phyloP scores from a whole-genome alignment of 2,329 filamentous ascomycete genomes.

The Myotisia sp. region DNA sequence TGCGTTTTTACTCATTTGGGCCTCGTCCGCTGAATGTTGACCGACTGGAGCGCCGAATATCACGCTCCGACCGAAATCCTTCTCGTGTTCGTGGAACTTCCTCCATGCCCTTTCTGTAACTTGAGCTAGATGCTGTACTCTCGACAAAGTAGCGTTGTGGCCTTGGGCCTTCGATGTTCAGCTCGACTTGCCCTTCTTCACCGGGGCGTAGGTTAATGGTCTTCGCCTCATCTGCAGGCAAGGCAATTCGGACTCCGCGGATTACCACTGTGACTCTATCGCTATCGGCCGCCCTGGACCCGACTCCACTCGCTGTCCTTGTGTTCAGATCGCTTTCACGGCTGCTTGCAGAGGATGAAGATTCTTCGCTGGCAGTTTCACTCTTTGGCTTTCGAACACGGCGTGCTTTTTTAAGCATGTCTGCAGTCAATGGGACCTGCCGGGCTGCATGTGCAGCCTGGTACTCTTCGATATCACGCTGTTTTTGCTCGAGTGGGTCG shows the following conservation, averaged over 20 bases:
- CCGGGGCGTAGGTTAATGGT: slow-evolving; percentile 27
- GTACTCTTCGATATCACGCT: slow-evolving; percentile 26
- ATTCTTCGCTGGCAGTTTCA: slow-evolving; percentile 24
- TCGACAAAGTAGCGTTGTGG: slow-evolving; percentile 26
- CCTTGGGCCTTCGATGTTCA: slow-evolving; percentile 25
- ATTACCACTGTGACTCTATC: slow-evolving; percentile 28
- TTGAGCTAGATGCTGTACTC: slow-evolving; percentile 23
- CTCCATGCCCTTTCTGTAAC: slow-evolving; percentile 21
- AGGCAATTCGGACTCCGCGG: slow-evolving; percentile 28
- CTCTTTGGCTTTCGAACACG: slow-evolving; percentile 2
- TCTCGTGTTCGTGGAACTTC: slow-evolving; percentile 21
- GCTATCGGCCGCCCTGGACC: slow-evolving; percentile 22
- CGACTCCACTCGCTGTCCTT: slow-evolving; percentile 20
- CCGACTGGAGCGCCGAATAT: slow-evolving; percentile 25
- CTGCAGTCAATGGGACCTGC: slow-evolving; percentile 2
- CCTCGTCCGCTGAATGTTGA: slow-evolving; percentile 24
- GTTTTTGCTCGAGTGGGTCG: slow-evolving; percentile 23
- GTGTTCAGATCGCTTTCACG: slow-evolving; percentile 25
- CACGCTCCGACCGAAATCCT: slow-evolving; percentile 25
- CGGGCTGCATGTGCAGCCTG: slow-evolving; percentile 20
- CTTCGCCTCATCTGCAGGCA: slow-evolving; percentile 25
- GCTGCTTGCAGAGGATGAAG: slow-evolving; percentile 27
- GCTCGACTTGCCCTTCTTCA: slow-evolving; percentile 24
- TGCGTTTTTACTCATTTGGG: slow-evolving; percentile 13
- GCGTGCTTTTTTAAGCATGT: slow-evolving; percentile 8